Conservation (phyloP, 1,139 yeast species). For the Kodamaea plutei region DNA sequence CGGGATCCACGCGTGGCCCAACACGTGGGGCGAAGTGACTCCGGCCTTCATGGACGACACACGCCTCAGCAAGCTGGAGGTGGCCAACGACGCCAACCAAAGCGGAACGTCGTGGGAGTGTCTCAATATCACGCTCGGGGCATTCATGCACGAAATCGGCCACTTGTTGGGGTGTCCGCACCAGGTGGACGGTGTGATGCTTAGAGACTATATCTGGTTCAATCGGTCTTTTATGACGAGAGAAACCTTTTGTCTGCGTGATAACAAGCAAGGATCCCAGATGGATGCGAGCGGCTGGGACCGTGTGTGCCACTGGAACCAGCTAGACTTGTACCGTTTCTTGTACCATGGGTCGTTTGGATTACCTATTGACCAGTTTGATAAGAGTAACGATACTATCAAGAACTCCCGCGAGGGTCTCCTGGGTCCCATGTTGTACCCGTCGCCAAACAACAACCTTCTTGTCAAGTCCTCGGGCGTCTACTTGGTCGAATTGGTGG, state of each 20-base stretch:
- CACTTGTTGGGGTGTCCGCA: slow-evolving; percentile 91
- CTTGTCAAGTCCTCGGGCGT: slow-evolving; percentile 61
- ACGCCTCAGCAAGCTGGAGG: slow-evolving; percentile 56
- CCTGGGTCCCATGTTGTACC: slow-evolving; percentile 25
- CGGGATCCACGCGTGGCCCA: slow-evolving; percentile 88
- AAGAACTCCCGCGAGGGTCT: slow-evolving; percentile 15
- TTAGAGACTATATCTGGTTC: slow-evolving; percentile 76
- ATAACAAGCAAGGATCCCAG: slow-evolving; percentile 31
- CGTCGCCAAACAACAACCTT: slow-evolving; percentile 38
- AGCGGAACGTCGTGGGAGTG: slow-evolving; percentile 93
- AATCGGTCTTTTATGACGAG: slow-evolving; percentile 78
- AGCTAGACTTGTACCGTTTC: slow-evolving; percentile 73
- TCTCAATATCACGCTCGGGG: slow-evolving; percentile 81
- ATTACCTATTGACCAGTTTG: slow-evolving; percentile 58
- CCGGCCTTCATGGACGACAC: slow-evolving; percentile 72
- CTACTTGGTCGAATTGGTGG: slow-evolving; percentile 62
- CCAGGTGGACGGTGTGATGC: slow-evolving; percentile 85
- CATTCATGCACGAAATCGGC: slow-evolving; percentile 94
- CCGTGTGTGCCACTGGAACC: slow-evolving; percentile 72
- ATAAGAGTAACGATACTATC: slow-evolving; percentile 24
- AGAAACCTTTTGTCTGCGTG: slow-evolving; percentile 57
- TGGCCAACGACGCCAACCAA: slow-evolving; percentile 83
- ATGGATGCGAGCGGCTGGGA: slow-evolving; percentile 55
- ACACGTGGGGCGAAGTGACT: slow-evolving; percentile 62
- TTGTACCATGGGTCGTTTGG: slow-evolving; percentile 77